Conservation (phyloP, 108 stramenopile species). For the Pseudonitzschia multistriata region DNA sequence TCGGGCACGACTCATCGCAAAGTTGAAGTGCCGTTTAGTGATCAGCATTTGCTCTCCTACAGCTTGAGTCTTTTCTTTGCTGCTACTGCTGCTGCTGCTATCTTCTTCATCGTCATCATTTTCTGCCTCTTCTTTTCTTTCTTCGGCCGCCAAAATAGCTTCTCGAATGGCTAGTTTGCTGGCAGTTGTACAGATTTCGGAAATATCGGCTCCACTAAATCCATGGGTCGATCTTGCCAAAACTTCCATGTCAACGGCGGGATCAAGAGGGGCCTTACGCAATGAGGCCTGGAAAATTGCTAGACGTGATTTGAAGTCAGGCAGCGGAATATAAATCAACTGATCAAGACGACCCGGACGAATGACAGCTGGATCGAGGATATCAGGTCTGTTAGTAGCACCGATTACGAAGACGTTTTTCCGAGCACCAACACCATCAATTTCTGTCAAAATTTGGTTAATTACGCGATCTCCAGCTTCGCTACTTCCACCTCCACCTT, state of each 20-base stretch:
- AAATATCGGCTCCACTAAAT: conserved; percentile 95
- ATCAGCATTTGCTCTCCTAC: conserved; percentile 57
- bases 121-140: conserved; percentile 47
- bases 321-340: conserved; percentile 91
- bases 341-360: conserved; percentile 96
- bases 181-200: conserved; percentile 93
- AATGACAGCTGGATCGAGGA: conserved; percentile 91
- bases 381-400: conserved; percentile 94
- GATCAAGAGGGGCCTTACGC: conserved; percentile 88
- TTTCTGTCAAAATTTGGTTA: conserved; percentile 98
- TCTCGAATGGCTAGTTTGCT: conserved; percentile 94
- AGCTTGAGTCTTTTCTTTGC: conserved; percentile 9
- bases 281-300: conserved; percentile 96
- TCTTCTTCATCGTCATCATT: conserved; percentile 62
- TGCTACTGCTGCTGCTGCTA: conserved; percentile 9
- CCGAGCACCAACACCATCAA: conserved; percentile 96
- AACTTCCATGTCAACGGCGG: conserved; percentile 80
- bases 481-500: conserved; percentile 78
- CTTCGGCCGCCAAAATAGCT: conserved; percentile 78
- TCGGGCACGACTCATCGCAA: conserved; percentile 89
- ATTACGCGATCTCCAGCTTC: conserved; percentile 97
- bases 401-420: conserved; percentile 93
- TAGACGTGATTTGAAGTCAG: conserved; percentile 83
- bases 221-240: conserved; percentile 86
- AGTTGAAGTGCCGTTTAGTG: conserved; percentile 89